Conservation (phyloP, 108 stramenopile species). For the Skeletonema grethae region DNA sequence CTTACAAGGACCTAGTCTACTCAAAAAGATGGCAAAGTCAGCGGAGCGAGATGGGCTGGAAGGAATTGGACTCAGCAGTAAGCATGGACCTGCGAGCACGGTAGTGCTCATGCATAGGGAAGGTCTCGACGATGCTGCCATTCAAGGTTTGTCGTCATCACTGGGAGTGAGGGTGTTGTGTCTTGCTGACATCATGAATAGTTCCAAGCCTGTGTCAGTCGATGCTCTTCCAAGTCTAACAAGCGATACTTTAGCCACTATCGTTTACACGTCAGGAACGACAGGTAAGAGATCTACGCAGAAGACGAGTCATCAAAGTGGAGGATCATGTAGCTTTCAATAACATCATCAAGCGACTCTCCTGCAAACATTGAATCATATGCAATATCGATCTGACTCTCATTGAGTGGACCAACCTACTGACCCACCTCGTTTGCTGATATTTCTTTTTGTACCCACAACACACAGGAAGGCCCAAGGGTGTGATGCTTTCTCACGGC, state of each 20-base stretch:
- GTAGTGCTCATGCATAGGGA: conserved; percentile 27
- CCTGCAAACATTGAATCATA: too few species aligned
- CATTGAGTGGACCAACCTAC: too few species aligned
- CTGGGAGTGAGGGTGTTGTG: conserved; percentile 13
- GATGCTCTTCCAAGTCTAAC: conserved; percentile 15
- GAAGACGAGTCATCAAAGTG: too few species aligned
- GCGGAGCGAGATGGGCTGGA: conserved; percentile 19
- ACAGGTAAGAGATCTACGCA: conserved; percentile 44
- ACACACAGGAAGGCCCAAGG: conserved; percentile 27
- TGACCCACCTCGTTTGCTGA: too few species aligned
- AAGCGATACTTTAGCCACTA: conserved; percentile 56
- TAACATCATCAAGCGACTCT: too few species aligned
- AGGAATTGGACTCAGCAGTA: conserved; percentile 16
- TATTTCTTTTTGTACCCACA: too few species aligned
- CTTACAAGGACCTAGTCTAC: conserved; percentile 25
- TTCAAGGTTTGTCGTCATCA: conserved; percentile 6
- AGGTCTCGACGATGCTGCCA: conserved; percentile 18
- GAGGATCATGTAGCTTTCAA: too few species aligned
- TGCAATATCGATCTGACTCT: too few species aligned
- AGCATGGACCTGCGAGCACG: conserved; percentile 24
- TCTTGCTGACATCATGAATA: conserved; percentile 23
- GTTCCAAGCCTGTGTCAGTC: neutral
- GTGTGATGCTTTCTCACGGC: conserved; percentile 66
- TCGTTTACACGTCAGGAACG: conserved; percentile 76
- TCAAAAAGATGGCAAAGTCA: conserved; percentile 32